Conservation (phyloP, 129 eudicot species). For the Kitagawia praeruptora region DNA sequence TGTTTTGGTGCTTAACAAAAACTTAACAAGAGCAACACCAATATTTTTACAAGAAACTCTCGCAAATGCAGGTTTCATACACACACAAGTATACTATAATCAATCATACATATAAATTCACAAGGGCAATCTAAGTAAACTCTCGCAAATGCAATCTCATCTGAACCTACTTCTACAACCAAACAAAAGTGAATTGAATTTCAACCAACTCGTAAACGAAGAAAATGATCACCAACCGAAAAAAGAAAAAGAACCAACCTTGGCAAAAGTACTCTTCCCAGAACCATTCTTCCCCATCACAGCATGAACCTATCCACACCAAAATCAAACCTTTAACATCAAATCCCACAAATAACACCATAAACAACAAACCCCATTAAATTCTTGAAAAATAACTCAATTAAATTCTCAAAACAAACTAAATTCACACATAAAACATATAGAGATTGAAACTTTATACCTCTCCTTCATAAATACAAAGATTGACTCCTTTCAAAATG, state of each 20-base stretch:
- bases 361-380: neutral
- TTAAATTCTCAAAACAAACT: neutral
- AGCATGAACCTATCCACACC: conserved; percentile 69
- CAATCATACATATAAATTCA: neutral
- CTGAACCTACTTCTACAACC: neutral
- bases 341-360: neutral
- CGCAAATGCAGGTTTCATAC: neutral
- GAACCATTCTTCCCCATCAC: conserved; percentile 99
- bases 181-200: neutral
- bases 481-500: conserved; percentile 83
- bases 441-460: conserved; percentile 8
- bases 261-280: conserved; percentile 97
- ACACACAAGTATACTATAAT: neutral
- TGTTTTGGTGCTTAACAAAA: neutral
- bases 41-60: neutral
- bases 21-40: neutral
- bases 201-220: neutral
- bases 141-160: neutral
- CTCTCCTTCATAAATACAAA: conserved; percentile 87
- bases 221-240: neutral
- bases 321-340: neutral
- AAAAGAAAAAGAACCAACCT: conserved; percentile 45
- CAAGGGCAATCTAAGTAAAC: neutral
- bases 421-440: neutral
- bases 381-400: neutral